Evolutionary conservation across 176 grass and related monocot genomes (phyloP).

Genomic region (Juncus inflexus): DNA sequence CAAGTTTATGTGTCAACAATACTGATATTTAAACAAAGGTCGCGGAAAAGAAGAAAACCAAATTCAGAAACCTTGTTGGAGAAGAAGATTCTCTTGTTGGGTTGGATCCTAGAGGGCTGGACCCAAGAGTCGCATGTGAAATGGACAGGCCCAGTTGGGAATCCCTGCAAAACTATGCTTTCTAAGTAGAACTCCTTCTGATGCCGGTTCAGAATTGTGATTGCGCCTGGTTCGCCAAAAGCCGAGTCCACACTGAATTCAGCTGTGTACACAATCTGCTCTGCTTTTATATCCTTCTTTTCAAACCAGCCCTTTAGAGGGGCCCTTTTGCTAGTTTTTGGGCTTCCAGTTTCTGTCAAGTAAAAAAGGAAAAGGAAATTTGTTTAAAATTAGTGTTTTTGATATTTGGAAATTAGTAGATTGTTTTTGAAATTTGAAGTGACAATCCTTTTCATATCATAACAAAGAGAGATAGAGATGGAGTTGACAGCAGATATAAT

Average conservation of each 20-base stretch:
- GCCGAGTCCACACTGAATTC: constrained; percentile 71
- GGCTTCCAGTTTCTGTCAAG: too few relatives aligned
- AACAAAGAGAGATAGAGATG: too few relatives aligned
- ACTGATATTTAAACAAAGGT: neutral
- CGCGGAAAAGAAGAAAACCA: neutral
- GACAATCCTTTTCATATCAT: too few relatives aligned
- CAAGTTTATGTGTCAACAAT: too few relatives aligned
- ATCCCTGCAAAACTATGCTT: constrained; percentile 52
- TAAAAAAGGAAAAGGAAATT: too few relatives aligned
- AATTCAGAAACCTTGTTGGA: constrained; percentile 40
- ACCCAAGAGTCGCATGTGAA: constrained; percentile 87
- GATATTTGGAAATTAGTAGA: too few relatives aligned
- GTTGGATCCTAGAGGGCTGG: constrained; percentile 42
- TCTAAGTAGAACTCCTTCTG: constrained; percentile 76
- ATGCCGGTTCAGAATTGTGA: constrained; percentile 72
- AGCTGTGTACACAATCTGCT: constrained; percentile 61
- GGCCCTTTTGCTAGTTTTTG: constrained; percentile 4
- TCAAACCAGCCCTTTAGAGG: constrained; percentile 69
- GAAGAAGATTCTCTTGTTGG: constrained; percentile 59
- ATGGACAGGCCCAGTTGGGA: constrained; percentile 40
- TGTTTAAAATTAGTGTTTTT: too few relatives aligned
- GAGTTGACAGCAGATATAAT: too few relatives aligned
- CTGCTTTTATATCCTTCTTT: constrained; percentile 71
- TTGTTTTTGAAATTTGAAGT: too few relatives aligned
- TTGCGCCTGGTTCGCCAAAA: constrained; percentile 79